Conservation (phyloP, 108 stramenopile genomes). For the Skeletonema tropicum region DNA sequence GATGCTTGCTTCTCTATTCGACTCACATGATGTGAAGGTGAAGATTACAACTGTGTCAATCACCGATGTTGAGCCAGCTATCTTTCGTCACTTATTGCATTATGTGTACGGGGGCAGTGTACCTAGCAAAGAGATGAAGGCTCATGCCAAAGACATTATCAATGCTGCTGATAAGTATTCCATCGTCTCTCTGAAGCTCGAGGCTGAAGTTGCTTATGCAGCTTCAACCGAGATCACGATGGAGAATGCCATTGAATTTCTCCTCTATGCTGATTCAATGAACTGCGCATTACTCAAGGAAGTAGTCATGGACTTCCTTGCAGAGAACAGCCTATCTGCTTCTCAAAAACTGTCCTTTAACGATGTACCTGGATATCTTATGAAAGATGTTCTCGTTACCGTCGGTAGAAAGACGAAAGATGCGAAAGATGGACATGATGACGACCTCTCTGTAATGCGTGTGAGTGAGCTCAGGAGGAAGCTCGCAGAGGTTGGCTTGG, state of each 20-base stretch:
- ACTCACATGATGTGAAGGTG: neutral
- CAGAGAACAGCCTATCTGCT: neutral
- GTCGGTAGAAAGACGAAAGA: too few species aligned
- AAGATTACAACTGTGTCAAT: neutral
- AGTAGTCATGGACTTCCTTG: constrained; percentile 15
- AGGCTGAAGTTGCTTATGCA: neutral
- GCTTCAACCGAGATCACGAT: neutral
- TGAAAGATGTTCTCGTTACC: too few species aligned
- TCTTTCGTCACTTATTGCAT: neutral
- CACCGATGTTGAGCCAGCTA: neutral
- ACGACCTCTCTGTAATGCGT: neutral
- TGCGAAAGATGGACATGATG: too few species aligned
- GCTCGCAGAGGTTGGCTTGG: neutral
- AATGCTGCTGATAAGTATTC: constrained; percentile 17
- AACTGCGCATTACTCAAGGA: constrained; percentile 8
- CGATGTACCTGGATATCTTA: too few species aligned
- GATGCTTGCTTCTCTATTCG: neutral
- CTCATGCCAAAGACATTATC: neutral
- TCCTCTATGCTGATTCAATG: neutral
- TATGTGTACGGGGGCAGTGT: neutral
- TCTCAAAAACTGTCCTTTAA: too few species aligned
- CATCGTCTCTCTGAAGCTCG: neutral
- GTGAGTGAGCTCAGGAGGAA: constrained; percentile 1
- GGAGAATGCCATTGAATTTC: neutral
- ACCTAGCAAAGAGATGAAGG: too few species aligned